These are phyloP conservation scores for Chytridiales sp. DNA, from an alignment of 371 early-diverging fungal species.

Conservation along the genomic window DNA sequence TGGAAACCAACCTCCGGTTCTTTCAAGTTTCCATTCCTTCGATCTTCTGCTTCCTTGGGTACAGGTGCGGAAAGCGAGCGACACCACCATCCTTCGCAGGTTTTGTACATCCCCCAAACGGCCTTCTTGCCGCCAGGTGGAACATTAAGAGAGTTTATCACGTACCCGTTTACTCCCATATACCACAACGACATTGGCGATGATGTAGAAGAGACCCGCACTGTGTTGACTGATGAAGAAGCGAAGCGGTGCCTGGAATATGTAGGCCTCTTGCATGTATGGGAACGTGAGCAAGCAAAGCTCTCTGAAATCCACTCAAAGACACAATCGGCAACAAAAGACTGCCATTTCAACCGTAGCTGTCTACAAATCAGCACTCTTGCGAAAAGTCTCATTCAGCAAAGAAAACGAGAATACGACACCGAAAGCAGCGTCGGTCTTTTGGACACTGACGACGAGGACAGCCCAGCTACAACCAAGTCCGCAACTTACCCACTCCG, in stretches of 20 bases:
- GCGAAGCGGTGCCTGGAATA: too few relatives aligned
- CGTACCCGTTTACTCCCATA: too few relatives aligned
- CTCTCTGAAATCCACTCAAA: too few relatives aligned
- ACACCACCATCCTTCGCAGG: background rate
- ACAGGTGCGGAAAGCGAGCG: constrained; percentile 1
- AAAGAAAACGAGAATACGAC: constrained; percentile 23
- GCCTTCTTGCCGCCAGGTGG: constrained; percentile 19
- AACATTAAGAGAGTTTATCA: constrained; percentile 18
- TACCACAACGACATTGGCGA: too few relatives aligned
- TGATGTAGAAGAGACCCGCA: too few relatives aligned
- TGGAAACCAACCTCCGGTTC: constrained; percentile 47
- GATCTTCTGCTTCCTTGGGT: background rate
- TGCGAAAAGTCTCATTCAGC: constrained; percentile 10
- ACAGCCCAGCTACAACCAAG: background rate
- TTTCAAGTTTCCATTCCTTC: constrained; percentile 4
- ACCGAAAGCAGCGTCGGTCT: background rate
- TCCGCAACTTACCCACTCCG: background rate
- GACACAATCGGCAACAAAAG: too few relatives aligned
- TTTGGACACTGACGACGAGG: background rate
- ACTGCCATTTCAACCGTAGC: background rate
- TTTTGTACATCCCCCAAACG: constrained; percentile 24
- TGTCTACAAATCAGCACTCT: constrained; percentile 4
- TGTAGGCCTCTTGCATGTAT: too few relatives aligned
- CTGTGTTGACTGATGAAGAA: too few relatives aligned
- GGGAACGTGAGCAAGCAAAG: too few relatives aligned